Base-by-base conservation (phyloP, 2,329 filamentous ascomycete species). In the Fusarium tupiense region DNA sequence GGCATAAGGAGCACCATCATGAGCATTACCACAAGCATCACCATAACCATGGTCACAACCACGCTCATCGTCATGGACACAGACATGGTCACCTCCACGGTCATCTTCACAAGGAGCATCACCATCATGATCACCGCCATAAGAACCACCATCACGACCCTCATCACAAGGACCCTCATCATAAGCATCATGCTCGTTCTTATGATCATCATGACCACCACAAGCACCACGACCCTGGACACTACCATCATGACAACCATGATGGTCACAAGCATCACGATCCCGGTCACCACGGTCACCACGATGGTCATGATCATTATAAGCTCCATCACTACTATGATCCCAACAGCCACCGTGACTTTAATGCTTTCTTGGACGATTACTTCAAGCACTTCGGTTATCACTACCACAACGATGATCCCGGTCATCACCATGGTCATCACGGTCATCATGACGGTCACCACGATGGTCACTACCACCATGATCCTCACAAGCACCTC, bases 1-100 rank as follows among this genome's bases (percentile, higher is more conserved):
- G 66, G 35, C 52, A 62, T 43, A 56, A 59, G 9, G 43, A 64
- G 19, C 46, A 71, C n/a, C 49, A 57, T 20, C 38, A 67, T 40
- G 49, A 67, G n/a, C 49, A 59, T 38, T 53, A 49, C 22, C 61
- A 60, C 16, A 60, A 60, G 20, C 57, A 60, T 54, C 35, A 67
- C 17, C 50, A 61, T 11, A 60, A 37, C 26, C 50, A 60, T 57
- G 22, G 58, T 5, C 44, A 65, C 17, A 56, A 59, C 31, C 50
- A 67, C n/a, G 37, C 49, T 22, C 44, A 68, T 52, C 24, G 29
- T n/a, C 56, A 62, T 17, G 41, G 53, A 22, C 38, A 54, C 14
- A 56, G 22, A 29, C 43, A 62, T 16, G 57, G 43, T 19, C 52
- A 60, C 26, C 41, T 26, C 24, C 57, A 59, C 16, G 57, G 33